A percentile compares a stretch with the other conserved stretches of the same genome.
Evolutionary conservation across 2,329 filamentous ascomycete species (phyloP).

Genomic region (Ophiostoma tasmaniense): DNA sequence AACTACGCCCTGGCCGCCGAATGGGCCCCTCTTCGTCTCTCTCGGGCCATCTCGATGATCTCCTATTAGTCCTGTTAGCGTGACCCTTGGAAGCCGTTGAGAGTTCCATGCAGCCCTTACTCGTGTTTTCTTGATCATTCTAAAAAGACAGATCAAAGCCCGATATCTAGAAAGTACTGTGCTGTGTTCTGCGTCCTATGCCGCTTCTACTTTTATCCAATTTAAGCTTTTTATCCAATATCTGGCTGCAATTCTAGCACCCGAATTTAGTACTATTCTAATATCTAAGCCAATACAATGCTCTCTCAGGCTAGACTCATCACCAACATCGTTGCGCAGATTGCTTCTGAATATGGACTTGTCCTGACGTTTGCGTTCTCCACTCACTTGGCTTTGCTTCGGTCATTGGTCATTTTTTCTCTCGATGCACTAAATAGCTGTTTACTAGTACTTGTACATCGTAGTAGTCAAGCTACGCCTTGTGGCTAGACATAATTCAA

Average conservation of each 20-base stretch:
- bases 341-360: background rate
- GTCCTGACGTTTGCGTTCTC: background rate
- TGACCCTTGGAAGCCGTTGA: background rate
- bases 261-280: background rate
- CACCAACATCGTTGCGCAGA: background rate
- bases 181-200: background rate
- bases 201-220: background rate
- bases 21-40: conserved; percentile 1
- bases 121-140: background rate
- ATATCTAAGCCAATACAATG: background rate
- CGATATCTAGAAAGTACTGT: no score
- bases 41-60: conserved; percentile 2
- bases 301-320: background rate
- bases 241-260: background rate
- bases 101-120: background rate
- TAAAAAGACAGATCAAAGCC: no score
- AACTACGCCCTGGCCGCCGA: background rate
- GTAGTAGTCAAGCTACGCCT: no score
- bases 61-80: conserved; percentile 1
- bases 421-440: no score
- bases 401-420: background rate
- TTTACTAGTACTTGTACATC: no score
- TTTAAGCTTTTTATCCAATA: background rate
- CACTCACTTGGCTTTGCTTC: background rate
- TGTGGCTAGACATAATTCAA: background rate